Percentiles rank a stretch among this genome's conserved stretches.
phyloP scores from a whole-genome alignment of 176 grass and related monocot species.

The Ensete ventricosum region DNA sequence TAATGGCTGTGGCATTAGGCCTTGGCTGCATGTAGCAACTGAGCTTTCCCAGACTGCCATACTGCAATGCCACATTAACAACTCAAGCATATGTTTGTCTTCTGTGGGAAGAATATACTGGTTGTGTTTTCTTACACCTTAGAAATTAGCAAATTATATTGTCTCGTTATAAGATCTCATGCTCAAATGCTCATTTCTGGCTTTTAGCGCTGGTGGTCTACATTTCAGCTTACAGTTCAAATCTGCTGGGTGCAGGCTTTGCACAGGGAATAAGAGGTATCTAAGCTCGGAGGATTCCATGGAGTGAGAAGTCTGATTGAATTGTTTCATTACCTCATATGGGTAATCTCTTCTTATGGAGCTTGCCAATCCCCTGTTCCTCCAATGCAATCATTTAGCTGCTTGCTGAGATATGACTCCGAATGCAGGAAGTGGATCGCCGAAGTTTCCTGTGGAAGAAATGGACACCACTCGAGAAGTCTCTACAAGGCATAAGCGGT shows the following conservation, averaged over 20 bases:
- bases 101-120: neutral
- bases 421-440: neutral
- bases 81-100: neutral
- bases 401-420: neutral
- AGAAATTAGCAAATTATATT: neutral
- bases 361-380: neutral
- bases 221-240: neutral
- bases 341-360: neutral
- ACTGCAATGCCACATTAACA: neutral
- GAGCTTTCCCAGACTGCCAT: neutral
- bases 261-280: neutral
- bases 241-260: neutral
- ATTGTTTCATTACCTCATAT: neutral
- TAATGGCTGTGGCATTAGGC: neutral
- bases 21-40: neutral
- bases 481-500: slow-evolving; percentile 10
- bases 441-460: neutral
- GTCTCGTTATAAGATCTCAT: neutral
- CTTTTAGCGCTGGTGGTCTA: neutral
- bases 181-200: slow-evolving; percentile 13
- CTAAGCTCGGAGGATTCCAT: neutral
- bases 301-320: neutral
- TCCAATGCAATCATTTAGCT: neutral
- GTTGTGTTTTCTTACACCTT: neutral
- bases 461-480: neutral